Base-by-base conservation (phyloP, 2,329 filamentous ascomycete genomes). In the Calycina herbarum region DNA sequence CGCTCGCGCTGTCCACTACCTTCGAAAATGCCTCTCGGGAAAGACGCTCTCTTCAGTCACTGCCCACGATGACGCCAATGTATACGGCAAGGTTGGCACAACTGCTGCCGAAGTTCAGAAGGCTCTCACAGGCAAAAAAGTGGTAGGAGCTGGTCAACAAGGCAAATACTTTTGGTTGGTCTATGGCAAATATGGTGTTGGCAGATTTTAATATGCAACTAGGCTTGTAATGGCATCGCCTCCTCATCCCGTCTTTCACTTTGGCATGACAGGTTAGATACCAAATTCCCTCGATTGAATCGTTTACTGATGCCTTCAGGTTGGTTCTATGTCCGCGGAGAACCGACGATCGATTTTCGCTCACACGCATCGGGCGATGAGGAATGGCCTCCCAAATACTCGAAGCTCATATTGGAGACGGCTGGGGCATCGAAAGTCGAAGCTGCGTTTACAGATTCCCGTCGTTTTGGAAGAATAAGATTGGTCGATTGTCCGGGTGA, bases 131-230 rank as follows among this genome's bases (percentile, higher is more conserved):
- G 93, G 92, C 4, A 94, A 91, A 74, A 92, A 87, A 74, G 87
- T 88, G 3, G 66, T 86, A 8, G 83, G 82, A 63, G 91, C 91
- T 3, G 91, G 91, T 3, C 93, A 91, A 66, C 95, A 97, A 76
- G 95, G 95, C 10, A 99, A 98, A 84, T 98, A 98, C 76, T 98
- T 99, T 77, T 99, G 95, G 88, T 86, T 72, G 7, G 67, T 51
- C 17, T 27, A 24, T 11, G 20, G 48, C 10, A 29, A 13, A 4
- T 13, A 10, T 29, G 48, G 7, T 5, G 20, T 29, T 24, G 4
- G n/a, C 10, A 27, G 5, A 13, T 27, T 7, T 10, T 54, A 24
- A 54, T 27, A 5, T 5, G 20, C 1, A 56, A 1, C 42, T 40
- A 79, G 81, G 83, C 82, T 98, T 27, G 88, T 92, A 45, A 91